Conservation (phyloP, 208 protist genomes). For the Zelonia costaricensis region DNA sequence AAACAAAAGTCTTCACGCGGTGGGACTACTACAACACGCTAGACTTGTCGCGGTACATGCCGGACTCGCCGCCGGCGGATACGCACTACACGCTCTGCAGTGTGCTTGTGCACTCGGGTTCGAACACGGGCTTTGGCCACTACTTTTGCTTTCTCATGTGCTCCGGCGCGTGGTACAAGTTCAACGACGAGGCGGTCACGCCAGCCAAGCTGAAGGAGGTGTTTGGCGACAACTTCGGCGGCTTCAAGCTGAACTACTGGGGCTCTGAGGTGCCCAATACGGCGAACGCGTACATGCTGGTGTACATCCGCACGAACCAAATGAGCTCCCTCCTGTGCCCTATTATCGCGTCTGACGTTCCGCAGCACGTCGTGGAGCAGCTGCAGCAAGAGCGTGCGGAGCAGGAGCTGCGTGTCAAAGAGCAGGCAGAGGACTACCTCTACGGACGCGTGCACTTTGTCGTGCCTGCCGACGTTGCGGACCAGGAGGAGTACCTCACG, state of each 20-base stretch:
- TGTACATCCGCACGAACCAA: constrained; percentile 85
- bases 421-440: constrained; percentile 76
- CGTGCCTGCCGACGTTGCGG: constrained; percentile 53
- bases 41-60: constrained; percentile 86
- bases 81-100: constrained; percentile 88
- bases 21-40: constrained; percentile 88
- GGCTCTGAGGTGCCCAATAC: constrained; percentile 79
- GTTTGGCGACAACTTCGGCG: constrained; percentile 89
- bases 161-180: constrained; percentile 86
- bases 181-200: constrained; percentile 90
- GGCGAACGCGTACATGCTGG: constrained; percentile 90
- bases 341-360: constrained; percentile 64
- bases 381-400: constrained; percentile 60
- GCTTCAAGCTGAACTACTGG: constrained; percentile 85
- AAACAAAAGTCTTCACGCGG: constrained; percentile 88
- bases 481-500: constrained; percentile 63
- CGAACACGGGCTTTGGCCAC: constrained; percentile 87
- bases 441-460: constrained; percentile 83
- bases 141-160: constrained; percentile 88
- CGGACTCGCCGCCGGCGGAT: constrained; percentile 48
- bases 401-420: constrained; percentile 47
- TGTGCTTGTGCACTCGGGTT: constrained; percentile 88
- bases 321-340: constrained; percentile 65
- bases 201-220: constrained; percentile 78
- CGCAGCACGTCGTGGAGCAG: constrained; percentile 70